Base-by-base conservation (phyloP, 2,329 filamentous ascomycete genomes). In the Torrubiellomyces zombiae region DNA sequence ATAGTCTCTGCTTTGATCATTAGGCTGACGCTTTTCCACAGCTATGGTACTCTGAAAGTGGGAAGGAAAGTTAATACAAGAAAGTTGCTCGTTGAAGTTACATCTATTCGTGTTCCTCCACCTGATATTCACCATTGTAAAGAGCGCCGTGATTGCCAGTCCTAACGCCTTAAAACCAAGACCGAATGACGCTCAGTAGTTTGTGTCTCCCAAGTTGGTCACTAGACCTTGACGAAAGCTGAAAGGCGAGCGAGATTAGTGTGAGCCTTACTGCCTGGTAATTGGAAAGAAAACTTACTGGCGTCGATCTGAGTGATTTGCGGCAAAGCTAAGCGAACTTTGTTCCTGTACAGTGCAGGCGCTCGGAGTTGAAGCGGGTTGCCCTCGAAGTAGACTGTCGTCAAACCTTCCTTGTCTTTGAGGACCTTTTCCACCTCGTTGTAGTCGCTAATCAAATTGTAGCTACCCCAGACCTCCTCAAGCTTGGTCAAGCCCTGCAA, bases 351-450 rank as follows among this genome's bases (percentile, higher is more conserved):
- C 32, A 94, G 53, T 1, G 80, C 79, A n/a, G 79, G 78, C 4
- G 67, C 70, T 27, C 64, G 66, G 32, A 72, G 60, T 55, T 98
- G 89, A 38, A 98, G 50, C 14, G 85, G 86, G 42, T 92, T 94
- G 2, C 83, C 85, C 47, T 98, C 89, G 36, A 98, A 91, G 47
- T 98, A 98, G 8, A 98, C 86, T 1, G 89, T 94, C 31, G 75
- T 71, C 38, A 95, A 53, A 18, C 74, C 57, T 44, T 78, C 59
- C 57, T 93, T 94, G 43, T 89, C 77, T 26, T 55, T 63, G 34
- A 98, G 53, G 38, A 79, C 67, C 28, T 63, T 66, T 53, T 94
- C 78, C 3, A 95, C 67, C 42, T 95, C 85, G 21, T 62, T 59
- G 41, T 95, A 92, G 45, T 80, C 80, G 12, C 55, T 56, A 14